Percentiles rank a stretch among this genome's conserved stretches.
Evolutionary conservation across 306 rosid species (phyloP).

Genomic region (Casuarina cunninghamiana): DNA sequence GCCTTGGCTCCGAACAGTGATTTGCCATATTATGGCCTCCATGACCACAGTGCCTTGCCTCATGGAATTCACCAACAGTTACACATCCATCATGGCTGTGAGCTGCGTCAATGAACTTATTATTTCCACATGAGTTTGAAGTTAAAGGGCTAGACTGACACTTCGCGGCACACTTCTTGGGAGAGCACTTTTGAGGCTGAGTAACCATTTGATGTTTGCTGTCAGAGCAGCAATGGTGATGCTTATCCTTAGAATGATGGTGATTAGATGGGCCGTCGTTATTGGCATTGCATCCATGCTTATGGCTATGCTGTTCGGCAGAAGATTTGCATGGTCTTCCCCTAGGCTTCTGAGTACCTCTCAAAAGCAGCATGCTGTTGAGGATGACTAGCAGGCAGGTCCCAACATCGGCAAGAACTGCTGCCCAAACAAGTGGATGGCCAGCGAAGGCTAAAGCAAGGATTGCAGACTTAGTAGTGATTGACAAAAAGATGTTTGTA

Average conservation of each 20-base stretch:
- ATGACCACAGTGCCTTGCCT: conserved; percentile 43
- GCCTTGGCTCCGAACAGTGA: conserved; percentile 36
- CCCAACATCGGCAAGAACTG: conserved; percentile 96
- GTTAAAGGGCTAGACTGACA: conserved; percentile 33
- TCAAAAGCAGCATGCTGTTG: conserved; percentile 86
- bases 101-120: conserved; percentile 18
- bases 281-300: conserved; percentile 36
- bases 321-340: conserved; percentile 50
- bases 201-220: not conserved
- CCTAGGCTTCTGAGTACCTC: conserved; percentile 36
- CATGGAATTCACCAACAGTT: conserved; percentile 28
- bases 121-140: conserved; percentile 34
- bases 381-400: conserved; percentile 80
- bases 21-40: conserved; percentile 27
- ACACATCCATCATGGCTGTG: conserved; percentile 30
- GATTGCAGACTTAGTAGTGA: conserved; percentile 58
- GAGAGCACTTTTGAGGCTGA: conserved; percentile 41
- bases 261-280: conserved; percentile 34
- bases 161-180: conserved; percentile 33
- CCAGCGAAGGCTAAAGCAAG: conserved; percentile 81
- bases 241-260: conserved; percentile 30
- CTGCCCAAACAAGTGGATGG: conserved; percentile 96
- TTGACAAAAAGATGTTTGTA: conserved; percentile 61
- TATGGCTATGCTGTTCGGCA: conserved; percentile 35
- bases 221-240: conserved; percentile 46